Evolutionary conservation across 352 stramenopile genomes (phyloP).

Genomic region (Globisporangium cystogenes): DNA sequence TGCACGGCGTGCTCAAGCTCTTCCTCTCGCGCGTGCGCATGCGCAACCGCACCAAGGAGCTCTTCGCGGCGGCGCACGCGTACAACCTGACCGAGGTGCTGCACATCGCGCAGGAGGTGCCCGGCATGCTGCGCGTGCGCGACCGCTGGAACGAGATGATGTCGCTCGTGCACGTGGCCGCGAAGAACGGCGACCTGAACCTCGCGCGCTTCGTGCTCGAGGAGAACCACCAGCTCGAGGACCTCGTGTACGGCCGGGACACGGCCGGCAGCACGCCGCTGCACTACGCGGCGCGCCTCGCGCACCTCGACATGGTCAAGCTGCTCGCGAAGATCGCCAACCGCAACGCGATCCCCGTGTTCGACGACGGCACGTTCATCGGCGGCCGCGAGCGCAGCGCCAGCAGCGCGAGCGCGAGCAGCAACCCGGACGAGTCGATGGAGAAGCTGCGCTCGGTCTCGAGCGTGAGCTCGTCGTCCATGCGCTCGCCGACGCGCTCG

Average conservation of each 20-base stretch:
- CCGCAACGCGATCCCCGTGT: slow-evolving; percentile 61
- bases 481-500: slow-evolving; percentile 43
- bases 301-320: slow-evolving; percentile 83
- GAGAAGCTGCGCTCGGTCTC: slow-evolving; percentile 64
- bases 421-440: slow-evolving; percentile 29
- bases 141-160: slow-evolving; percentile 78
- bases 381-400: slow-evolving; percentile 49
- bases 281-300: slow-evolving; percentile 73
- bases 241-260: slow-evolving; percentile 82
- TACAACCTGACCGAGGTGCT: slow-evolving; percentile 79
- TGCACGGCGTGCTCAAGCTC: slow-evolving; percentile 65
- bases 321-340: slow-evolving; percentile 82
- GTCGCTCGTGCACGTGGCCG: slow-evolving; percentile 86
- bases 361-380: slow-evolving; percentile 24
- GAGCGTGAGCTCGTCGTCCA: slow-evolving; percentile 33
- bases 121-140: slow-evolving; percentile 73
- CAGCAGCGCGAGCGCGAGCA: slow-evolving; percentile 65
- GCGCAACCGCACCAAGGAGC: slow-evolving; percentile 66
- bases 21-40: slow-evolving; percentile 82
- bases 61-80: slow-evolving; percentile 73
- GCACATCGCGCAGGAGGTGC: slow-evolving; percentile 76
- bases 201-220: slow-evolving; percentile 78
- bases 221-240: slow-evolving; percentile 76
- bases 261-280: slow-evolving; percentile 72
- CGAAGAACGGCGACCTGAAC: slow-evolving; percentile 83